These are phyloP conservation scores for Lentithecium fluviatile DNA, from an alignment of 495 filamentous ascomycete species.

Conservation along the genomic window DNA sequence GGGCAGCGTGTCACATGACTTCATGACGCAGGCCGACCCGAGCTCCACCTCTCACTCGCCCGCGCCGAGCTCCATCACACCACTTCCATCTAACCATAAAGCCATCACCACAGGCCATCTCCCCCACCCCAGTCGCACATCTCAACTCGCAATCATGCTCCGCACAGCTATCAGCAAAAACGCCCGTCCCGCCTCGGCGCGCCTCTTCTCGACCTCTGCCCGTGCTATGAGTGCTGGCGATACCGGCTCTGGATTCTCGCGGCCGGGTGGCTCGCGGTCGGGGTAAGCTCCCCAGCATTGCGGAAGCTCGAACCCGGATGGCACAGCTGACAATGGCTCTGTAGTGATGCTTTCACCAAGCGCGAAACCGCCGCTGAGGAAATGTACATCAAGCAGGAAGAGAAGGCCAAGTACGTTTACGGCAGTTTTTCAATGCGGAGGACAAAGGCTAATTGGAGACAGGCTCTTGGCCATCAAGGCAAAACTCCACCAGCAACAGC, in stretches of 20 bases:
- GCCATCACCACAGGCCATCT: neutral
- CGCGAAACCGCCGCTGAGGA: slow-evolving; percentile 88
- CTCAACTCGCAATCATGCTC: slow-evolving; percentile 21
- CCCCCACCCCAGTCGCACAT: neutral
- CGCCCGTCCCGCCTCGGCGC: slow-evolving; percentile 31
- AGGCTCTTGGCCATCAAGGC: slow-evolving; percentile 65
- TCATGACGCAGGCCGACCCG: slow-evolving; percentile 1
- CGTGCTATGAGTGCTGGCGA: slow-evolving; percentile 49
- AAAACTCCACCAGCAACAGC: slow-evolving; percentile 76
- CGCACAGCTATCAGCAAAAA: slow-evolving; percentile 27
- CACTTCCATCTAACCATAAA: slow-evolving; percentile 13
- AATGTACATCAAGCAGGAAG: slow-evolving; percentile 75
- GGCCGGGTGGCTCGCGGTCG: slow-evolving; percentile 45
- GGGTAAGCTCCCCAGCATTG: slow-evolving; percentile 38
- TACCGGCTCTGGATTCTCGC: slow-evolving; percentile 48
- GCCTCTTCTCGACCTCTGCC: slow-evolving; percentile 39
- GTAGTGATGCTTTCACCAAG: slow-evolving; percentile 83
- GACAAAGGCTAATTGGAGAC: neutral
- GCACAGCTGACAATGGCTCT: neutral
- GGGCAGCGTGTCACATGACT: neutral
- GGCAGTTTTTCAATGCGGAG: neutral
- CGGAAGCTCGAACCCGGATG: neutral
- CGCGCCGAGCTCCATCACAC: slow-evolving; percentile 4
- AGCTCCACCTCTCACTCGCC: neutral
- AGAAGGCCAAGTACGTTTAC: slow-evolving; percentile 73